Base-by-base conservation (phyloP, 169 alveolate genomes). In the Cystoisospora suis region DNA sequence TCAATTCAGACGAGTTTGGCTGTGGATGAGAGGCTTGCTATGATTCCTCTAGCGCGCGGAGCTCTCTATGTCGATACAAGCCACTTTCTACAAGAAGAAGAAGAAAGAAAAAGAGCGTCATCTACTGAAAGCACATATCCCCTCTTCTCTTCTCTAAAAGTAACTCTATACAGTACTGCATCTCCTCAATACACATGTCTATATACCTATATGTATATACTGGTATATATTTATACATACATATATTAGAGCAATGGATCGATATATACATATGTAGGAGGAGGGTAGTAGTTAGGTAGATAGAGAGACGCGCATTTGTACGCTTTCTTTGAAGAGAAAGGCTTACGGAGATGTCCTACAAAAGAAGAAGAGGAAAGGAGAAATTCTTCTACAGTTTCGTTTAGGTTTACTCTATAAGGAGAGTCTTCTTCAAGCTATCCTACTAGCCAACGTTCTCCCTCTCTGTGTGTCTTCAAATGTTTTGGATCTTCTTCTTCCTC, bases 21-120 rank as follows among this genome's bases (percentile, higher is more conserved):
- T 27, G 34, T 88, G 27, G 92, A 88, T 46, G 92, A 88, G 89
- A 81, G 87, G 38, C 92, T 88, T 17, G 88, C 83, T 32, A 88
- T 88, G 29, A 44, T 88, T 4, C 88, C 92, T 4, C 34, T 88
- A 46, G 56, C 83, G 85, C 89, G 65, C 49, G 88, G 89, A 12
- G 53, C 92, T 17, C 20, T 59, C 47, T 23, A 32, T 44, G n/a
- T 65, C 42, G 77, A 36, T 23, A 65, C 77, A 6, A 75, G 70
- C 40, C 56, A 69, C 65, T 77, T 77, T 0, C 56, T 40, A 34
- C 47, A 53, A 23, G 65, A 53, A 53, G 65, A 53, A n/a, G 4
- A 9, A 12, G 42, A 1, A 4, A n/a, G 1, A 9, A 15, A n/a
- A 65, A 65, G 3, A 1, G 12, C 45, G n/a, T 44, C 7, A 5